Conservation (phyloP, 345 rosid species). For the Citrus mangshanensis region DNA sequence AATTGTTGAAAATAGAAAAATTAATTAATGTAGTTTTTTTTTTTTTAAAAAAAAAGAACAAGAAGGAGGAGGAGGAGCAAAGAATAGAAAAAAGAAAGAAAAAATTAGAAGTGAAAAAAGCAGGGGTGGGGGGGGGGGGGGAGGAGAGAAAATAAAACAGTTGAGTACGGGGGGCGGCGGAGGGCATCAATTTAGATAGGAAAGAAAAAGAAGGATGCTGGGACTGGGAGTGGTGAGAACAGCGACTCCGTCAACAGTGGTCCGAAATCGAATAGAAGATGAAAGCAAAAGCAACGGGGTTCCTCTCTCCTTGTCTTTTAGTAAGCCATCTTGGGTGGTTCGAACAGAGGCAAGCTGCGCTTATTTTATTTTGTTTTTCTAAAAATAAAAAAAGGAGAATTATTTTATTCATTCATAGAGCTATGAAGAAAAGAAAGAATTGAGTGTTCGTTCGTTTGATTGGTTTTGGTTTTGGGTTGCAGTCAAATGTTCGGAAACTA, state of each 20-base stretch:
- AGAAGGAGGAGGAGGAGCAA: neutral
- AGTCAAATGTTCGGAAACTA: conserved; percentile 53
- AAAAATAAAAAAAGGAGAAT: neutral
- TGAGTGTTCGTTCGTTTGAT: neutral
- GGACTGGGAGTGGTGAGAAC: conserved; percentile 17
- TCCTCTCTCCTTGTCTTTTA: conserved; percentile 30
- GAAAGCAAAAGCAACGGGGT: conserved; percentile 21
- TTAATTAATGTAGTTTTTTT: too few relatives aligned
- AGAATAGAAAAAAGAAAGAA: too few relatives aligned
- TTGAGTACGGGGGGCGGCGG: too few relatives aligned
- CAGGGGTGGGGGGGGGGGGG: too few relatives aligned
- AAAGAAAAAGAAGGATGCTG: neutral
- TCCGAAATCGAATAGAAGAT: conserved; percentile 16
- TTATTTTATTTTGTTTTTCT: neutral
- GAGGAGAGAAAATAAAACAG: neutral
- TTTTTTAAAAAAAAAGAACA: too few relatives aligned
- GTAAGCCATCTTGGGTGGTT: conserved; percentile 68
- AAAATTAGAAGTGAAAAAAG: neutral
- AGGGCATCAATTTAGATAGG: neutral
- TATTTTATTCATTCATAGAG: too few relatives aligned
- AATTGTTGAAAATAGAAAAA: too few relatives aligned
- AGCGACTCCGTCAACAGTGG: conserved; percentile 7
- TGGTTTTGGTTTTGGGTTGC: conserved; percentile 2
- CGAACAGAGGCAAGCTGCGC: conserved; percentile 53
- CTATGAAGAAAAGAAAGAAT: neutral